These are phyloP conservation scores for Globisporangium spinosum DNA, from an alignment of 352 stramenopile species.

Conservation along the genomic window DNA sequence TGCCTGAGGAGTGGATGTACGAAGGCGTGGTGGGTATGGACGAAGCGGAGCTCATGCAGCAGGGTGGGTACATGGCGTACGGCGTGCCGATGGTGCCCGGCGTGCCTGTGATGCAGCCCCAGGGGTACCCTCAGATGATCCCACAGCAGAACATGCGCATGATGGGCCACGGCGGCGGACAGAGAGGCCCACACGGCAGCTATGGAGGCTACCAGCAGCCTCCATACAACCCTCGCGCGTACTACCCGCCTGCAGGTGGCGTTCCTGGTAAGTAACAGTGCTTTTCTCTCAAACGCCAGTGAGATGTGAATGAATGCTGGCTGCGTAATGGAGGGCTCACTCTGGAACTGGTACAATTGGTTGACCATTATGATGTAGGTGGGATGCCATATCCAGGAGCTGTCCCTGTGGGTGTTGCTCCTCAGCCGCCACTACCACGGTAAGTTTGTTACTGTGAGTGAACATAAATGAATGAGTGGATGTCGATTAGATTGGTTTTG, in stretches of 20 bases:
- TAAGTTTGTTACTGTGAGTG: slow-evolving; percentile 9
- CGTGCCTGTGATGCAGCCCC: slow-evolving; percentile 55
- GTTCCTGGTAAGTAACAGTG: slow-evolving; percentile 22
- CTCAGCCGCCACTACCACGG: slow-evolving; percentile 45
- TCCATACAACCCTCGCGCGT: slow-evolving; percentile 52
- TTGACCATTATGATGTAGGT: neutral
- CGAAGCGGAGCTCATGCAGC: slow-evolving; percentile 41
- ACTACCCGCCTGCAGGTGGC: slow-evolving; percentile 43
- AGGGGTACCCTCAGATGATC: slow-evolving; percentile 65
- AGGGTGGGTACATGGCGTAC: slow-evolving; percentile 65
- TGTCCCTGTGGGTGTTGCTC: slow-evolving; percentile 20
- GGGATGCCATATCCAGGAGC: slow-evolving; percentile 32
- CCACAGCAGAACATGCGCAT: slow-evolving; percentile 55
- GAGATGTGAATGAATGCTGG: neutral
- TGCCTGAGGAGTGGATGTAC: slow-evolving; percentile 78
- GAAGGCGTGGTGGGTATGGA: slow-evolving; percentile 43
- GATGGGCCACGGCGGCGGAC: slow-evolving; percentile 40
- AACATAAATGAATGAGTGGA: neutral
- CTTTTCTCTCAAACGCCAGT: neutral
- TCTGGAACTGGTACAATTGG: neutral
- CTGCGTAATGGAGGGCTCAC: neutral
- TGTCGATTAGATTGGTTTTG: neutral
- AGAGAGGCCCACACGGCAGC: slow-evolving; percentile 25
- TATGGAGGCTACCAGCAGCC: slow-evolving; percentile 48
- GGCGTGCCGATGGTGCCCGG: slow-evolving; percentile 55